Percentiles rank a stretch among this genome's conserved stretches.
phyloP scores from a whole-genome alignment of 371 early-diverging fungal genomes.

The Mucor plumbeus region DNA sequence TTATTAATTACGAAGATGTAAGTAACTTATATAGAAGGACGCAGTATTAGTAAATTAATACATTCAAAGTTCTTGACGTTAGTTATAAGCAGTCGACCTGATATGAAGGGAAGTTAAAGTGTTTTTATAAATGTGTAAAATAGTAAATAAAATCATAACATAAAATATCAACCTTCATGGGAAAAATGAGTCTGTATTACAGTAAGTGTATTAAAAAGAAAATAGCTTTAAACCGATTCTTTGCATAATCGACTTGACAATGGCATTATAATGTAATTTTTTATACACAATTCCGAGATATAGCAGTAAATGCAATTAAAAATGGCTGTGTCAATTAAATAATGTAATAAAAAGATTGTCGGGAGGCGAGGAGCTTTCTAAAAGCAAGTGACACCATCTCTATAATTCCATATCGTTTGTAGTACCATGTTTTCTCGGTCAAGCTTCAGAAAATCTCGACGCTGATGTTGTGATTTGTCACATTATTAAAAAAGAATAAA shows the following conservation, averaged over 20 bases:
- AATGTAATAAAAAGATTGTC: background rate
- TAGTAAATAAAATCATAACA: background rate
- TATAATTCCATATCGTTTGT: too few relatives aligned
- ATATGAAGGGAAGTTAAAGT: slow-evolving; percentile 25
- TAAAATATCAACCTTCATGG: background rate
- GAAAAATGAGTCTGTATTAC: slow-evolving; percentile 3
- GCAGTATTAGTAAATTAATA: background rate
- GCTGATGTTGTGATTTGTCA: background rate
- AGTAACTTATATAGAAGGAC: background rate
- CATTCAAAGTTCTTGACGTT: slow-evolving; percentile 22
- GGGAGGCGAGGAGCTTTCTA: background rate
- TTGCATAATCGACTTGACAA: background rate
- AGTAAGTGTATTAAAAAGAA: too few relatives aligned
- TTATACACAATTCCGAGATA: too few relatives aligned
- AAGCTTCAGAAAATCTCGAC: background rate
- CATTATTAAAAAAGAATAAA: background rate
- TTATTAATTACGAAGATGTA: slow-evolving; percentile 78
- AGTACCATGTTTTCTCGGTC: background rate
- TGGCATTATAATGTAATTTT: too few relatives aligned
- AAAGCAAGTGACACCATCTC: background rate
- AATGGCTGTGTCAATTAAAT: too few relatives aligned
- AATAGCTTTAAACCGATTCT: too few relatives aligned
- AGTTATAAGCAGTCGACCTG: slow-evolving; percentile 27
- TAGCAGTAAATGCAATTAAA: too few relatives aligned
- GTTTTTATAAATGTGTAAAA: background rate